phyloP scores from a whole-genome alignment of 2,329 filamentous ascomycete genomes.

The Cladosporium sp. region DNA sequence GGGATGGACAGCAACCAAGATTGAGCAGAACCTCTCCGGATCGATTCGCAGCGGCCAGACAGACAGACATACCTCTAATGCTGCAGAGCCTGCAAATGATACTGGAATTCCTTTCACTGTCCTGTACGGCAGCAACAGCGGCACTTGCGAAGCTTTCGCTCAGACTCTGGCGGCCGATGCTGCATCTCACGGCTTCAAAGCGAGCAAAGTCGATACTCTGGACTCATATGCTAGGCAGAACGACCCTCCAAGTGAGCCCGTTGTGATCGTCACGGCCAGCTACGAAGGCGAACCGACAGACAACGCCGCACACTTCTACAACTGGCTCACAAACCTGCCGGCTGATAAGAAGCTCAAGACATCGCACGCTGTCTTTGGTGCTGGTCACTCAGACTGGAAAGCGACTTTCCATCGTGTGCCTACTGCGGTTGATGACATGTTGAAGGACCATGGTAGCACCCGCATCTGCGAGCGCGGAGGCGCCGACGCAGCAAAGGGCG shows the following conservation, averaged over 20 bases:
- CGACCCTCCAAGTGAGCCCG: conserved; percentile 57
- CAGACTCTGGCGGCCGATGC: conserved; percentile 60
- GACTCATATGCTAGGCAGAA: conserved; percentile 57
- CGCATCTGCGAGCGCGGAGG: conserved; percentile 49
- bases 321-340: conserved; percentile 58
- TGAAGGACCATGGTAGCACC: conserved; percentile 49
- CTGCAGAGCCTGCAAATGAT: conserved; percentile 1
- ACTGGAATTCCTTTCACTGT: conserved; percentile 54
- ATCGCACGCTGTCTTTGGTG: conserved; percentile 68
- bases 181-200: conserved; percentile 55
- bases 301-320: conserved; percentile 65
- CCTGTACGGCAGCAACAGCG: conserved; percentile 69
- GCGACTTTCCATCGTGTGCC: conserved; percentile 65
- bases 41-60: conserved; percentile 9
- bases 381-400: conserved; percentile 56
- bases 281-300: conserved; percentile 73
- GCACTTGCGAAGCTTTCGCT: conserved; percentile 69
- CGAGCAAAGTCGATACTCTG: conserved; percentile 50
- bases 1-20: conserved; percentile 40
- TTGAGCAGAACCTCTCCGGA: conserved; percentile 36
- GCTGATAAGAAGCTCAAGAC: conserved; percentile 49
- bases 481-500: conserved; percentile 58
- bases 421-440: conserved; percentile 54
- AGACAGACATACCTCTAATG: not conserved
- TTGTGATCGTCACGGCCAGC: conserved; percentile 64